phyloP scores from a whole-genome alignment of 2,329 filamentous ascomycete species.

The Grosmannia serpens region DNA sequence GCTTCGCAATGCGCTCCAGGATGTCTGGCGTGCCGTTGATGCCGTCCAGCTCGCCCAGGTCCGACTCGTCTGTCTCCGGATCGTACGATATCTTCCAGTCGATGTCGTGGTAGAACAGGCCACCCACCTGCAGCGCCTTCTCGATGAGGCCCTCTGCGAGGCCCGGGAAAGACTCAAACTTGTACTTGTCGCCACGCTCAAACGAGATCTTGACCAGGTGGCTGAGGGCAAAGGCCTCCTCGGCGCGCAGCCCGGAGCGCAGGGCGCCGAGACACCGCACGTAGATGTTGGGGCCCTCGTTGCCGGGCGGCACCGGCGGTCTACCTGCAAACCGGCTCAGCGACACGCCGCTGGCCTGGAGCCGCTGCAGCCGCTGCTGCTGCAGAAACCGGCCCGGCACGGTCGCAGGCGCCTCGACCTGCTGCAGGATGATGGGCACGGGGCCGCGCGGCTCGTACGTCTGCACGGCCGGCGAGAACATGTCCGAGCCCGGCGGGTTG shows the following conservation, averaged over 20 bases:
- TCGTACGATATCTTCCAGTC: constrained; percentile 69
- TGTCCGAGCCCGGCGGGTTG: constrained; percentile 43
- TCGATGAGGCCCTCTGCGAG: constrained; percentile 81
- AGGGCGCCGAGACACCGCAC: constrained; percentile 76
- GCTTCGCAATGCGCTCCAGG: constrained; percentile 56
- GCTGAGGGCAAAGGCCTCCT: constrained; percentile 87
- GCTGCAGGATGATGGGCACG: constrained; percentile 54
- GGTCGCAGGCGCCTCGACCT: constrained; percentile 64
- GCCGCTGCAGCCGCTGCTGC: constrained; percentile 34
- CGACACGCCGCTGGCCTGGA: constrained; percentile 28
- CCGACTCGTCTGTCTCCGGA: constrained; percentile 37
- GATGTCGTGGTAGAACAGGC: constrained; percentile 63
- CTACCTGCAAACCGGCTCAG: constrained; percentile 38
- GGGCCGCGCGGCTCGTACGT: constrained; percentile 55
- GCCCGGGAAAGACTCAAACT: constrained; percentile 82
- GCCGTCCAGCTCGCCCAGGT: constrained; percentile 39
- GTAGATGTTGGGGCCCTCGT: constrained; percentile 80
- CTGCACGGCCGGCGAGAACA: constrained; percentile 48
- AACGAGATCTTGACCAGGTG: constrained; percentile 93
- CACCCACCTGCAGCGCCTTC: constrained; percentile 68
- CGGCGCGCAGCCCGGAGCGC: constrained; percentile 64
- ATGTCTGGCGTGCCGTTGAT: constrained; percentile 59
- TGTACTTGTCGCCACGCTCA: constrained; percentile 89
- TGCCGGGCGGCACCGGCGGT: constrained; percentile 40
- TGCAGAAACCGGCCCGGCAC: constrained; percentile 57